Evolutionary conservation across 208 protist genomes (phyloP), one percentile per base, ranked within the genome.

Genomic region (Strigomonas culicis): DNA sequence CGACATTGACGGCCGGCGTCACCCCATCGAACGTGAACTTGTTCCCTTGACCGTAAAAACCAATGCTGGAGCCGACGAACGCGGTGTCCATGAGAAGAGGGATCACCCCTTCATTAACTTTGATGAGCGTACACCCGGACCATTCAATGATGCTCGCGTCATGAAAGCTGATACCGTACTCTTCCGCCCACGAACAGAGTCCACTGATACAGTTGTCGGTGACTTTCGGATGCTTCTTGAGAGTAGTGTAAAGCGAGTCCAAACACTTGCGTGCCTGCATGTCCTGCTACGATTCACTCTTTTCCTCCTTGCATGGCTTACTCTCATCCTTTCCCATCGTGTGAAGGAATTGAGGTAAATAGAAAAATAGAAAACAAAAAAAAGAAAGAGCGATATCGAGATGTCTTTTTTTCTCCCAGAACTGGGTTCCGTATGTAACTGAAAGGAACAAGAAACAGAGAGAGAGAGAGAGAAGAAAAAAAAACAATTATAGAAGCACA

Each of bases 321-420:
- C 87, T 82, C 27, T 87, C 58, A 4, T 71, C 81, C n/a, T 79
- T 79, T 2, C 85, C 85, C 25, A 84, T 68, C 7, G 86, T 61
- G 32, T 92, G 82, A 59, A 89, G 87, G 21, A 80, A 81, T 56
- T 89, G 53, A 10, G 85, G 94, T 72, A 99, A 98, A 69, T 98
- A 99, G 34, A 97, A 90, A 8, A 88, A 89, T 6, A 13, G 36
- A 13, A 6, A 13, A 41, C 36, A 13, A 6, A 13, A 41, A 41
- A 13, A 6, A 6, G 36, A 6, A 6, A 13, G 36, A 41, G 36
- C 36, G 8, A 13, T 13, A 6, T 6, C 36, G 8, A 13, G 36
- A 17, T 6, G 36, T 13, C 8, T 41, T 41, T 6, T 13, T 13
- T 6, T 13, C 8, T 13, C 13, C 36, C 36, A 13, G 36, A 6